Conservation (phyloP, 169 alveolate genomes). For the Plasmodium blacklocki region DNA sequence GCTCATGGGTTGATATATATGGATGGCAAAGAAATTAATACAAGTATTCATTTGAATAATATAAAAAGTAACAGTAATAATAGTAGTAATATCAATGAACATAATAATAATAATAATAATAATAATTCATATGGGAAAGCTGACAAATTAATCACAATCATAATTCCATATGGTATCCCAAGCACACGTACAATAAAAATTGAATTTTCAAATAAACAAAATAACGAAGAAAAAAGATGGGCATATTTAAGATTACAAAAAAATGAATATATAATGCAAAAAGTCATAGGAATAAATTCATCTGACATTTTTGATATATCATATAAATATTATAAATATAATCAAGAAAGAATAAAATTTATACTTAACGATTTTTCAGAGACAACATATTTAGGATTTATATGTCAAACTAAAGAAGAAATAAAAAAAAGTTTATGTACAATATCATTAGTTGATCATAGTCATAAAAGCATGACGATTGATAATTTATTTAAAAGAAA, state of each 20-base stretch:
- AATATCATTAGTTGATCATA: background rate
- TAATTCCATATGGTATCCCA: slow-evolving; percentile 25
- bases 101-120: no score
- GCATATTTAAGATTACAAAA: slow-evolving; percentile 34
- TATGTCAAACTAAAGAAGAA: slow-evolving; percentile 30
- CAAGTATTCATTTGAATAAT: no score
- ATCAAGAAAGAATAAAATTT: slow-evolving; percentile 21
- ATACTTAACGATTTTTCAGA: slow-evolving; percentile 38
- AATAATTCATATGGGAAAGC: background rate
- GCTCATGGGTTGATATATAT: slow-evolving; percentile 5
- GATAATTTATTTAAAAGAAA: background rate
- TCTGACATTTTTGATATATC: slow-evolving; percentile 26
- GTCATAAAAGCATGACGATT: background rate
- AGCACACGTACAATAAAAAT: slow-evolving; percentile 26
- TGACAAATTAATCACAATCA: background rate
- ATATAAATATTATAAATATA: slow-evolving; percentile 33
- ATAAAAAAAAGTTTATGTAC: slow-evolving; percentile 4
- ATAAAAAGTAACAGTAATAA: no score
- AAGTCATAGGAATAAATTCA: slow-evolving; percentile 31
- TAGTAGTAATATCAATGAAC: no score
- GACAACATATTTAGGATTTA: slow-evolving; percentile 40
- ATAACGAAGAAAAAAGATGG: background rate
- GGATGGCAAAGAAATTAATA: background rate
- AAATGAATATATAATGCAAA: slow-evolving; percentile 4
- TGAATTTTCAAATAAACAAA: slow-evolving; percentile 7